A percentile compares a stretch with the other conserved stretches of the same genome.
phyloP scores from a whole-genome alignment of 306 rosid genomes.

The Corylus heterophylla region DNA sequence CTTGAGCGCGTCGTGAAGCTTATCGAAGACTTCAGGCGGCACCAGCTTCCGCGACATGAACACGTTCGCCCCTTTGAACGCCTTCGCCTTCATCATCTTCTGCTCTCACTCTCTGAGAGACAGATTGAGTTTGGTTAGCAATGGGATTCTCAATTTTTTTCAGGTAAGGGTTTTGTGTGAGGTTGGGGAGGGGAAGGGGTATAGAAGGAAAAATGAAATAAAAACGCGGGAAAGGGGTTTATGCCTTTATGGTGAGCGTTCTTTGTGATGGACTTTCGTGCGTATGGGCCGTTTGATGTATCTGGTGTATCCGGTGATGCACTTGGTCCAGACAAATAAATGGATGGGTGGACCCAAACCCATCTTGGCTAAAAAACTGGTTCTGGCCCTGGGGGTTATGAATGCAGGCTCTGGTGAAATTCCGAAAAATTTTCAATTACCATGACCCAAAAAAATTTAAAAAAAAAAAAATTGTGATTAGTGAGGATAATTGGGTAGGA shows the following conservation, averaged over 20 bases:
- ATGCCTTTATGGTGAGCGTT: too few relatives aligned
- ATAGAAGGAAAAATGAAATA: background rate
- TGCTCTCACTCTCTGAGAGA: slow-evolving; percentile 11
- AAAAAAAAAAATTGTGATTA: too few relatives aligned
- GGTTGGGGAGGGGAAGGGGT: background rate
- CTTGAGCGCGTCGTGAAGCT: slow-evolving; percentile 85
- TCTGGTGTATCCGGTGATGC: too few relatives aligned
- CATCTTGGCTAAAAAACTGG: too few relatives aligned
- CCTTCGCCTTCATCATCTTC: slow-evolving; percentile 58
- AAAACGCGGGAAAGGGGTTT: slow-evolving; percentile 8
- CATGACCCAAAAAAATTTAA: too few relatives aligned
- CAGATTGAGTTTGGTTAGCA: background rate
- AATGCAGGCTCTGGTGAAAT: too few relatives aligned
- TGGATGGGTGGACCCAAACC: too few relatives aligned
- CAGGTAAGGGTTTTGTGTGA: background rate
- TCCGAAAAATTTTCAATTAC: too few relatives aligned
- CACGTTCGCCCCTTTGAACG: slow-evolving; percentile 70
- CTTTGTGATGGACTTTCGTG: background rate
- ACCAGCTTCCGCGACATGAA: slow-evolving; percentile 93
- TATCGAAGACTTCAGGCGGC: slow-evolving; percentile 83
- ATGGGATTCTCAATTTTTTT: background rate
- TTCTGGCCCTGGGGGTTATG: too few relatives aligned
- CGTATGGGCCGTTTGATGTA: background rate
- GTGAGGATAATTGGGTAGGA: too few relatives aligned
- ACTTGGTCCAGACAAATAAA: too few relatives aligned